A percentile compares a stretch with the other conserved stretches of the same genome.
phyloP scores from a whole-genome alignment of 2,329 filamentous ascomycete species.

The Verticillium klebahnii region DNA sequence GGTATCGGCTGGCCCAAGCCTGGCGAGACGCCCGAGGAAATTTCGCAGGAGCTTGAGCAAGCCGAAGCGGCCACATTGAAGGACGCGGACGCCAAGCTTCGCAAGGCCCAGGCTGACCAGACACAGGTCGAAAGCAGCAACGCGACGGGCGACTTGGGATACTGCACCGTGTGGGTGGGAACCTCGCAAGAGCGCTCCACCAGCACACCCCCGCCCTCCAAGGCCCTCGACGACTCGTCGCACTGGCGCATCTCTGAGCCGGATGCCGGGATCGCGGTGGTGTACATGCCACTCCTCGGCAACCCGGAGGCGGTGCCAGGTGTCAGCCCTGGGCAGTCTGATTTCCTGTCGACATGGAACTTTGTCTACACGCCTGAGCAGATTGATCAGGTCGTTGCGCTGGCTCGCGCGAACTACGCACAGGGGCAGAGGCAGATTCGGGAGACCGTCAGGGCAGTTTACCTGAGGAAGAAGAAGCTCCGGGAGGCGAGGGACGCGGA shows the following conservation, averaged over 20 bases:
- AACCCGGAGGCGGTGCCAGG: conserved; percentile 69
- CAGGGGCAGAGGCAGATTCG: conserved; percentile 77
- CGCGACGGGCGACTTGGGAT: conserved; percentile 63
- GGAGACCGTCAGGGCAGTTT: conserved; percentile 78
- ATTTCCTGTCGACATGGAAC: conserved; percentile 96
- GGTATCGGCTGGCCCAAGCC: conserved; percentile 87
- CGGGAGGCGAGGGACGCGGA: conserved; percentile 50
- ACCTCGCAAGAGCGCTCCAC: conserved; percentile 67
- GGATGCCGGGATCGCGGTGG: conserved; percentile 78
- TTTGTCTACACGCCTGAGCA: conserved; percentile 92
- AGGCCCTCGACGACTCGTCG: conserved; percentile 57
- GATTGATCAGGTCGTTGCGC: conserved; percentile 75
- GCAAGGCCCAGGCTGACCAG: conserved; percentile 51
- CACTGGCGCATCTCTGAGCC: conserved; percentile 69
- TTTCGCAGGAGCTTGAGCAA: conserved; percentile 60
- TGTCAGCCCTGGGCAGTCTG: conserved; percentile 76
- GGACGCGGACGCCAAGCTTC: conserved; percentile 60
- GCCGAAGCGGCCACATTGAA: conserved; percentile 57
- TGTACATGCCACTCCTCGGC: conserved; percentile 85
- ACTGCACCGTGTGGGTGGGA: conserved; percentile 95
- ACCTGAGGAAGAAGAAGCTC: conserved; percentile 78
- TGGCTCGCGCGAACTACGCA: conserved; percentile 82
- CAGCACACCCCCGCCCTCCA: conserved; percentile 45
- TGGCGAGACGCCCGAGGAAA: conserved; percentile 52
- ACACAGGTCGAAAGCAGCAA: conserved; percentile 28